A percentile compares a stretch with the other conserved stretches of the same genome.
These are phyloP conservation scores for Xylariaceae sp. DNA, from an alignment of 2,329 filamentous ascomycete species.

Conservation along the genomic window DNA sequence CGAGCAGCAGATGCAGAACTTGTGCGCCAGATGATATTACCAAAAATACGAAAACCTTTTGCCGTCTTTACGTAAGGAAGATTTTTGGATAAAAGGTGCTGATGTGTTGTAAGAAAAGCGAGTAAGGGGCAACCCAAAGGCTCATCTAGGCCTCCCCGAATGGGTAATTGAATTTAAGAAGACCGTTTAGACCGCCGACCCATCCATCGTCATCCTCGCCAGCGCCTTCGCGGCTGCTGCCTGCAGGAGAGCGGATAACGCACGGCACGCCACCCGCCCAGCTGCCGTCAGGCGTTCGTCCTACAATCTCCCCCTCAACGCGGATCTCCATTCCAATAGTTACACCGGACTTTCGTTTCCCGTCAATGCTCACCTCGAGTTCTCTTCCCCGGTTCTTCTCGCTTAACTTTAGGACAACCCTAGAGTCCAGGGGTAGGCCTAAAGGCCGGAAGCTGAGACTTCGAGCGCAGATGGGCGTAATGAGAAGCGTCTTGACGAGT, in stretches of 20 bases:
- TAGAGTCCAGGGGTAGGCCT: constrained; percentile 84
- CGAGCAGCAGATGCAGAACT: no score
- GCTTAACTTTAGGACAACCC: constrained; percentile 81
- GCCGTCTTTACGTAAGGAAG: no score
- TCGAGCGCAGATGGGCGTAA: constrained; percentile 93
- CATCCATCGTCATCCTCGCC: constrained; percentile 83
- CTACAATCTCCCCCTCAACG: constrained; percentile 85
- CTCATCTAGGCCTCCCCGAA: constrained; percentile 65
- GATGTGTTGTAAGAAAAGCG: no score
- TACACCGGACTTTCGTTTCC: constrained; percentile 70
- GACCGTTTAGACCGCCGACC: constrained; percentile 91
- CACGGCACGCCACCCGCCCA: constrained; percentile 78
- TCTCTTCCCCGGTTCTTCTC: constrained; percentile 78
- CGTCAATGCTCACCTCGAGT: constrained; percentile 81
- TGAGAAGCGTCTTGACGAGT: constrained; percentile 82
- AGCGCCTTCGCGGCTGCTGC: constrained; percentile 44
- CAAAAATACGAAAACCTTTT: no score
- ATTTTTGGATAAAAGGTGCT: no score
- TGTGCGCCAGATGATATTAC: no score
- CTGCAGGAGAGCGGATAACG: constrained; percentile 71
- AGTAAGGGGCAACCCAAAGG: constrained; percentile 29
- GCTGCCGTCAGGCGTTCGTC: constrained; percentile 45
- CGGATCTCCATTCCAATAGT: constrained; percentile 82
- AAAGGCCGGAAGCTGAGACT: constrained; percentile 91
- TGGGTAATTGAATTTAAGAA: constrained; percentile 97